phyloP scores from a whole-genome alignment of 1,139 yeast species.

The Debaryomyces coudertii region DNA sequence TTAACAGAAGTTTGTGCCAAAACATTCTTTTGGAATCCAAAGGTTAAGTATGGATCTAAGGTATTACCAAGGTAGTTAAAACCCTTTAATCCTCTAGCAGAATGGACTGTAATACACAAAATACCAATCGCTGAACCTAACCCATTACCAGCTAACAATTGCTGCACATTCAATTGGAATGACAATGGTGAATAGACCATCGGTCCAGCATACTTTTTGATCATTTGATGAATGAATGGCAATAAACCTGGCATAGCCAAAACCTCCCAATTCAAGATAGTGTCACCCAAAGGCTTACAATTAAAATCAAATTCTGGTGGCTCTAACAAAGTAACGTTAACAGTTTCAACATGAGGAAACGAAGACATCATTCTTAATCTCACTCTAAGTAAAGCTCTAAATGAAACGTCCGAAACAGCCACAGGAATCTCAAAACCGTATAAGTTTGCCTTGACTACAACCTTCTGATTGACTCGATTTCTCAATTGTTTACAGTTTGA shows the following conservation, averaged over 20 bases:
- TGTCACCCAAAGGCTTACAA: slow-evolving; percentile 71
- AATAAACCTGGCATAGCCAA: slow-evolving; percentile 84
- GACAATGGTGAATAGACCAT: slow-evolving; percentile 86
- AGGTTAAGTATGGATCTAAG: slow-evolving; percentile 85
- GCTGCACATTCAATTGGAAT: slow-evolving; percentile 89
- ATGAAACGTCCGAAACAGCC: slow-evolving; percentile 61
- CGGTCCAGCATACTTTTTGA: slow-evolving; percentile 84
- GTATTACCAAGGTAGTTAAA: slow-evolving; percentile 74
- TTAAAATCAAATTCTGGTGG: slow-evolving; percentile 88
- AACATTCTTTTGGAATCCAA: slow-evolving; percentile 60
- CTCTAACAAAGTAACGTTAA: slow-evolving; percentile 79
- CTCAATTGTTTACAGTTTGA: slow-evolving; percentile 81
- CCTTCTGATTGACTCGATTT: slow-evolving; percentile 78
- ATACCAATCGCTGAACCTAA: slow-evolving; percentile 86
- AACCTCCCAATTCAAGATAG: slow-evolving; percentile 83
- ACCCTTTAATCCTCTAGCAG: slow-evolving; percentile 70
- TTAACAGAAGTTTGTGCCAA: slow-evolving; percentile 70
- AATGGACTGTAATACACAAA: slow-evolving; percentile 64
- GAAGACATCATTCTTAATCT: slow-evolving; percentile 86
- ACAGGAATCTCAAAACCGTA: slow-evolving; percentile 71
- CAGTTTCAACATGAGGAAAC: slow-evolving; percentile 91
- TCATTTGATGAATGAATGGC: slow-evolving; percentile 81
- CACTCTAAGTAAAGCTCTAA: slow-evolving; percentile 71
- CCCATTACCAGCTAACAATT: slow-evolving; percentile 82
- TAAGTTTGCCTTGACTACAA: slow-evolving; percentile 66